phyloP scores from a whole-genome alignment of 768 basidiomycete species.

The Leccinellum luteum region DNA sequence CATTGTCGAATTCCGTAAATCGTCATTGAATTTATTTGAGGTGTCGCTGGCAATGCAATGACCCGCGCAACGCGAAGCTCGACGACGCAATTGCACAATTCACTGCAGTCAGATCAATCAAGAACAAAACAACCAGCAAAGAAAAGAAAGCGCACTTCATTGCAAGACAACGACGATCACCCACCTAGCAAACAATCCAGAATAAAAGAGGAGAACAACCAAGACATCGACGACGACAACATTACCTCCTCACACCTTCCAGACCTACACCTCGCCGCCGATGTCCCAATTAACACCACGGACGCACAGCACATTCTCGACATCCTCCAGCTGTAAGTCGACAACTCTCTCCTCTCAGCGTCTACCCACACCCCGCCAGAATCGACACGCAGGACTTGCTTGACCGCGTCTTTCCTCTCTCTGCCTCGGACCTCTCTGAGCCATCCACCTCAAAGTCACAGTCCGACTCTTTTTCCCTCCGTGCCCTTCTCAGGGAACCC shows the following conservation, averaged over 20 bases:
- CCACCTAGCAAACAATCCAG: conserved; percentile 50
- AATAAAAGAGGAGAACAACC: conserved; percentile 34
- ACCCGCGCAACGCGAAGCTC: conserved; percentile 73
- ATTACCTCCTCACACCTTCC: conserved; percentile 17
- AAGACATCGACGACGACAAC: conserved; percentile 21
- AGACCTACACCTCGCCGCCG: conserved; percentile 40
- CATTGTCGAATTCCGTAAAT: conserved; percentile 15
- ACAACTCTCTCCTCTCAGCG: neutral
- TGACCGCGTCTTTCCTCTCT: conserved; percentile 72
- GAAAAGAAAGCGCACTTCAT: conserved; percentile 66
- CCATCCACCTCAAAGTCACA: conserved; percentile 39
- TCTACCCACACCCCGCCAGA: conserved; percentile 33
- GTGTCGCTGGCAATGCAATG: conserved; percentile 42
- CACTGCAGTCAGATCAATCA: conserved; percentile 30
- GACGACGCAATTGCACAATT: conserved; percentile 36
- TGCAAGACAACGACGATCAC: conserved; percentile 42
- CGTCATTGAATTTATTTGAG: conserved; percentile 21
- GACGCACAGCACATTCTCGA: conserved; percentile 57
- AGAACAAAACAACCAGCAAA: conserved; percentile 39
- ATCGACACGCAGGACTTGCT: conserved; percentile 73
- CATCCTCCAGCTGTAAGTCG: conserved; percentile 53
- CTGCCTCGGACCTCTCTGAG: conserved; percentile 36
- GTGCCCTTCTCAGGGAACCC: conserved; percentile 53
- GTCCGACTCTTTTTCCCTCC: conserved; percentile 45
- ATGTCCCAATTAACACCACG: conserved; percentile 43